These are phyloP conservation scores for Thelephora ganbajun DNA, from an alignment of 768 basidiomycete genomes.

Conservation along the genomic window DNA sequence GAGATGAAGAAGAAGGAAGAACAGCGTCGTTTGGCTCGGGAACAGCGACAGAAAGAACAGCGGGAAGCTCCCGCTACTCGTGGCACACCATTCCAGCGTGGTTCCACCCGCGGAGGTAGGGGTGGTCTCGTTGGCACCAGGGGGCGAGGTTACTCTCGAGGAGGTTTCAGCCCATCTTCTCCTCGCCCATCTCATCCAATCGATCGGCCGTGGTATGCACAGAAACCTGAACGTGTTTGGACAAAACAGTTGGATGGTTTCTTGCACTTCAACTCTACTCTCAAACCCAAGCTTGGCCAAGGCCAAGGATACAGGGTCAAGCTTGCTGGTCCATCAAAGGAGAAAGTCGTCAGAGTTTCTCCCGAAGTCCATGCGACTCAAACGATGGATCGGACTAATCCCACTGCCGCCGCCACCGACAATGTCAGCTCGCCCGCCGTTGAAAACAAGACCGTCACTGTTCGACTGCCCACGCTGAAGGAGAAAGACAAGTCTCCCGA, in stretches of 20 bases:
- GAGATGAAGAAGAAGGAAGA: slow-evolving; percentile 74
- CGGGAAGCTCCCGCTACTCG: slow-evolving; percentile 11
- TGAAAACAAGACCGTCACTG: slow-evolving; percentile 32
- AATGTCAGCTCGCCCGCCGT: slow-evolving; percentile 20
- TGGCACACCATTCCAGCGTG: slow-evolving; percentile 16
- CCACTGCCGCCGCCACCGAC: slow-evolving; percentile 9
- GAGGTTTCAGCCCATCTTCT: slow-evolving; percentile 14
- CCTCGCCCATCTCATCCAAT: slow-evolving; percentile 14
- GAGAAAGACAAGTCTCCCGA: slow-evolving; percentile 22
- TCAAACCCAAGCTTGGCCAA: slow-evolving; percentile 45
- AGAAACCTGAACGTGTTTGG: slow-evolving; percentile 73
- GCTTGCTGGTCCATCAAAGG: slow-evolving; percentile 33
- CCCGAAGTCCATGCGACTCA: slow-evolving; percentile 9
- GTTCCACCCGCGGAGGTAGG: slow-evolving; percentile 29
- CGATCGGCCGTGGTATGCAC: slow-evolving; percentile 50
- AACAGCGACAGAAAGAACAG: slow-evolving; percentile 21
- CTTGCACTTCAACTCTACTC: slow-evolving; percentile 47
- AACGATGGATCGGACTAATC: slow-evolving; percentile 1
- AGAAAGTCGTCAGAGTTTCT: slow-evolving; percentile 29
- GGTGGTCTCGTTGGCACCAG: slow-evolving; percentile 28
- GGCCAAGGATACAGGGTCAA: slow-evolving; percentile 46
- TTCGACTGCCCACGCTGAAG: slow-evolving; percentile 36
- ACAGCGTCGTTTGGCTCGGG: slow-evolving; percentile 18
- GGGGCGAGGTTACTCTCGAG: slow-evolving; percentile 24
- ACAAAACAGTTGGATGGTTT: slow-evolving; percentile 72